Base-by-base conservation (phyloP, 208 protist species). In the Trypanosoma rangeli region DNA sequence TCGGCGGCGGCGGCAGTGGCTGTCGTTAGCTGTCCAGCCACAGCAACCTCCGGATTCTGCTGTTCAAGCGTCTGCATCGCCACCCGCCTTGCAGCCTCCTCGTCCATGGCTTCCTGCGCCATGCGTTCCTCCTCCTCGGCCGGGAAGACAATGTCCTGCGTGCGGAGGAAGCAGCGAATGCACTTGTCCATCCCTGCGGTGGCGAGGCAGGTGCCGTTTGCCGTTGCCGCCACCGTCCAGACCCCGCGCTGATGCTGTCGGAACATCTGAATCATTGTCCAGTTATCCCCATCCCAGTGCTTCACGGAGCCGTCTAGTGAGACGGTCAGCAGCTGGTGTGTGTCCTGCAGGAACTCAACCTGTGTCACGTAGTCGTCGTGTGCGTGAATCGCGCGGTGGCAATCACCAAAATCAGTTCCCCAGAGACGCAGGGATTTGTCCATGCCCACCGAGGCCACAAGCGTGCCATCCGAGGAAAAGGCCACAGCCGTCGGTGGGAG, bases 381-480 rank as follows among this genome's bases (percentile, higher is more conserved):
- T 5, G 97, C 99, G 82, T 98, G 94, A 55, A 99, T 88, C 26
- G 97, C 98, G 69, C 92, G 83, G 77, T 99, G 98, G 79, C 98
- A 99, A 78, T 99, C 98, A 76, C 97, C 97, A 82, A 97, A 98
- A 74, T 98, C 93, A 5, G 98, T 89, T 1, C 98, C 98, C 98
- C 98, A 99, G 59, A 99, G 97, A 63, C 99, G 98, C 48, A 99
- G 79, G 55, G 97, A 99, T 85, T 99, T 99, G 84, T 99, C 99
- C 44, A 98, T 98, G 26, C 90, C 95, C 4, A 94, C 98, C n/a
- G 97, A 98, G 3, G 95, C 92, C n/a, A 96, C 76, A n/a, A 98
- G 78, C 28, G 91, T 90, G 46, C 86, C 83, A 81, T 99, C 98
- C 16, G 83, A 87, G 37, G 83, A 95, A 66, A 99, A 98, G 69